Percentiles rank a stretch among this genome's conserved stretches.
Conservation (phyloP, 2,329 filamentous ascomycete genomes). For the Aureobasidium subglaciale region DNA sequence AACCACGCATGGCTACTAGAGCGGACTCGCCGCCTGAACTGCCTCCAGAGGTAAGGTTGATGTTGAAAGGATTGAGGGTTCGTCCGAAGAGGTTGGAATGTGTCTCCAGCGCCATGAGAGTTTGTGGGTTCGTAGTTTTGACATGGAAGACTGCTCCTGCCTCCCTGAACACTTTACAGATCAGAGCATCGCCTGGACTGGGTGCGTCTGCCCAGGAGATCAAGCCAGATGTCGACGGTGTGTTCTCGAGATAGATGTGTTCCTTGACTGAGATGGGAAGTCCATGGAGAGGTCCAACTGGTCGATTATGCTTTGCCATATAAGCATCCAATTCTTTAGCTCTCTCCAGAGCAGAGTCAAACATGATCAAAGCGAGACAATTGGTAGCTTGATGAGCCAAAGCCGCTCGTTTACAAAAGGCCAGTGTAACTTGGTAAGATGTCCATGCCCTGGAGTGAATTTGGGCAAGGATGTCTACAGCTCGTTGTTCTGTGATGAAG, state of each 20-base stretch:
- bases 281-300: constrained; percentile 57
- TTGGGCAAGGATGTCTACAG: not conserved
- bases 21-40: constrained; percentile 49
- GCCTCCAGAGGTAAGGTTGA: constrained; percentile 41
- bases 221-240: constrained; percentile 40
- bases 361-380: constrained; percentile 48
- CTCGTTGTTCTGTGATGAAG: constrained; percentile 12
- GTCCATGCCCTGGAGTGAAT: constrained; percentile 29
- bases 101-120: constrained; percentile 44
- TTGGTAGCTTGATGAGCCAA: constrained; percentile 48
- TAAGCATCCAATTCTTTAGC: constrained; percentile 45
- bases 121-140: constrained; percentile 46
- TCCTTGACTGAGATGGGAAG: constrained; percentile 59
- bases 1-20: constrained; percentile 43
- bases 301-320: constrained; percentile 33
- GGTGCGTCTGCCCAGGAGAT: constrained; percentile 52
- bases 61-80: constrained; percentile 47
- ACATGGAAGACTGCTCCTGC: constrained; percentile 45
- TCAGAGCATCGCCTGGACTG: constrained; percentile 43
- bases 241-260: constrained; percentile 52
- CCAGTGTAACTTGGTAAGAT: constrained; percentile 40
- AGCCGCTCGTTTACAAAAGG: constrained; percentile 45
- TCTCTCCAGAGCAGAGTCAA: constrained; percentile 40
- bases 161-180: constrained; percentile 37
- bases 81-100: constrained; percentile 41